phyloP scores from a whole-genome alignment of 371 early-diverging fungal species.

The Dichotomocladium elegans region DNA sequence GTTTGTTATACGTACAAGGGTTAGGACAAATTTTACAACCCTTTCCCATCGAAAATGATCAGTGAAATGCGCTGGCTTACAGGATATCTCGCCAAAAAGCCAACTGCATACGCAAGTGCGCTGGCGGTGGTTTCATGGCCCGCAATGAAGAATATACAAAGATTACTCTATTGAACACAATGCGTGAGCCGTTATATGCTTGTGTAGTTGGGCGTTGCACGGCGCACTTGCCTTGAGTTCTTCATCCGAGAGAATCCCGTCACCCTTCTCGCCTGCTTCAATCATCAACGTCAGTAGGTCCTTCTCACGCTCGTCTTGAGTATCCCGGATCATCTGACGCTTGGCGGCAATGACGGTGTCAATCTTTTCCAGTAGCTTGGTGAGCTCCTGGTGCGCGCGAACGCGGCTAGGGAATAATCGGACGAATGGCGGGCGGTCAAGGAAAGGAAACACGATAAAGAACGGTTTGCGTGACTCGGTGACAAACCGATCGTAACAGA shows the following conservation, averaged over 20 bases:
- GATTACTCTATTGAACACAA: slow-evolving; percentile 33
- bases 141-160: slow-evolving; percentile 38
- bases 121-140: slow-evolving; percentile 47
- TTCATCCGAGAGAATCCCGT: slow-evolving; percentile 9
- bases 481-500: slow-evolving; percentile 8
- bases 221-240: slow-evolving; percentile 14
- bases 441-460: slow-evolving; percentile 14
- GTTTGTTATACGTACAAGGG: neutral
- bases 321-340: slow-evolving; percentile 2
- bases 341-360: slow-evolving; percentile 32
- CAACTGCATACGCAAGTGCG: slow-evolving; percentile 18
- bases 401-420: slow-evolving; percentile 24
- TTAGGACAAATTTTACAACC: neutral
- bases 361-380: slow-evolving; percentile 28
- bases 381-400: slow-evolving; percentile 24
- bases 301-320: slow-evolving; percentile 23
- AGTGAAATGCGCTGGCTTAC: no score
- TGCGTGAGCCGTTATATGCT: no score
- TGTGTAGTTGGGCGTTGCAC: no score
- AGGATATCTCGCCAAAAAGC: slow-evolving; percentile 22
- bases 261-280: slow-evolving; percentile 19
- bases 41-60: slow-evolving; percentile 13
- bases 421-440: slow-evolving; percentile 10
- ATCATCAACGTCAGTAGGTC: slow-evolving; percentile 48
- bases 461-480: slow-evolving; percentile 15